phyloP scores from a whole-genome alignment of 257 asterid genomes.

The Solanum chmielewskii region DNA sequence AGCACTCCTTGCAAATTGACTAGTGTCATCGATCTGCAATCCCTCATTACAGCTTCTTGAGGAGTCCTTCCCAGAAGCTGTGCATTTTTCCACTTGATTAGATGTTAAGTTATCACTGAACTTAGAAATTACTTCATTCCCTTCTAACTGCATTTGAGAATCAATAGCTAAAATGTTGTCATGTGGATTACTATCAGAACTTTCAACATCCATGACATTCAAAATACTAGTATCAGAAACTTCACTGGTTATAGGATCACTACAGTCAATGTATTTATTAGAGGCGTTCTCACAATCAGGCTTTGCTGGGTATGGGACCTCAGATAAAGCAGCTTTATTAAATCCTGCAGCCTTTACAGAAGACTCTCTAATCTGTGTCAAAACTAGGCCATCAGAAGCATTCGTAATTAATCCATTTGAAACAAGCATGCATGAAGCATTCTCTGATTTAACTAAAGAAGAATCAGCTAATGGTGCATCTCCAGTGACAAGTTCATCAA shows the following conservation, averaged over 20 bases:
- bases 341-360: neutral
- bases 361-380: neutral
- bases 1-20: constrained; percentile 17
- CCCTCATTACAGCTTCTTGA: constrained; percentile 25
- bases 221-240: constrained; percentile 21
- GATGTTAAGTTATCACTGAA: constrained; percentile 11
- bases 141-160: neutral
- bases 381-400: neutral
- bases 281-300: constrained; percentile 5
- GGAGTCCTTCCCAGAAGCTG: constrained; percentile 9
- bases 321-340: neutral
- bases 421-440: neutral
- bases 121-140: constrained; percentile 3
- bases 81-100: constrained; percentile 5
- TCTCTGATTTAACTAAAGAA: constrained; percentile 1
- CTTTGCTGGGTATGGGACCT: neutral
- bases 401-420: neutral
- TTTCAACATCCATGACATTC: constrained; percentile 10
- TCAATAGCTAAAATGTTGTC: constrained; percentile 13
- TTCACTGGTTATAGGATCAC: constrained; percentile 13
- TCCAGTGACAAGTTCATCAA: neutral
- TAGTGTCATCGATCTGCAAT: constrained; percentile 14
- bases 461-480: neutral
- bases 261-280: neutral
- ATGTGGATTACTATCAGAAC: constrained; percentile 9